Base-by-base conservation (phyloP, 1,284 basidiomycete species). In the Ustilago crameri region DNA sequence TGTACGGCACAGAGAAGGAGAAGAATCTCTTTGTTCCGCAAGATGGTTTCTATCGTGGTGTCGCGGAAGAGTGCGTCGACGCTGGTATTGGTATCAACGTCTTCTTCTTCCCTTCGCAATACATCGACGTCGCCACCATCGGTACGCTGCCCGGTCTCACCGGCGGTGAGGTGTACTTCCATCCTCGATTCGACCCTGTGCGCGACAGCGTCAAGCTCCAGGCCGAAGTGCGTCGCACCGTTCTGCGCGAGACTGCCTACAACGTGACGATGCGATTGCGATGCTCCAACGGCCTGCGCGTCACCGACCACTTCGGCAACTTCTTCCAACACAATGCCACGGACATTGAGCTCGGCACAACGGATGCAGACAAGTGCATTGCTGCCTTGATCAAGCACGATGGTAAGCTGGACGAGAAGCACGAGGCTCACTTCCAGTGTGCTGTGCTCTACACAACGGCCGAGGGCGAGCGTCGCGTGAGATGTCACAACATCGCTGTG, bases 121-220 rank as follows among this genome's bases (percentile, higher is more conserved):
- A 90, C 75, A 90, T 93, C 72, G 95, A 98, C 84, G 86, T 97
- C 1, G 95, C 91, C 1, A 92, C 91, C 1, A 89, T 99, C 59
- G 82, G 75, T 76, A 79, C 88, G 2, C 86, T 94, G 7, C 84
- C 91, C 0, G 89, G 89, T 0, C 83, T 90, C 17, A 94, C 93
- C 0, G 96, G 96, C n/a, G 96, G 96, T 18, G 93, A 96, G 62
- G 81, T 95, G 1, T 95, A 91, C 85, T 96, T 92, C 86, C 92
- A 96, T 80, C 95, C 96, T 8, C 89, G 92, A 34, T 98, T 95
- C 83, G 88, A 91, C 58, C 87, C 89, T 0, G 84, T 85, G 3
- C 87, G 91, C 43, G 93, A 97, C 82, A 87, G 87, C 9, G 81
- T 86, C 20, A 87, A 89, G 15, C 82, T 99, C 12, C 84, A 87